Evolutionary conservation across 495 filamentous ascomycete species (phyloP), one percentile per base, ranked within the genome.

Genomic region (Pseudoneurospora amorphoporcata): DNA sequence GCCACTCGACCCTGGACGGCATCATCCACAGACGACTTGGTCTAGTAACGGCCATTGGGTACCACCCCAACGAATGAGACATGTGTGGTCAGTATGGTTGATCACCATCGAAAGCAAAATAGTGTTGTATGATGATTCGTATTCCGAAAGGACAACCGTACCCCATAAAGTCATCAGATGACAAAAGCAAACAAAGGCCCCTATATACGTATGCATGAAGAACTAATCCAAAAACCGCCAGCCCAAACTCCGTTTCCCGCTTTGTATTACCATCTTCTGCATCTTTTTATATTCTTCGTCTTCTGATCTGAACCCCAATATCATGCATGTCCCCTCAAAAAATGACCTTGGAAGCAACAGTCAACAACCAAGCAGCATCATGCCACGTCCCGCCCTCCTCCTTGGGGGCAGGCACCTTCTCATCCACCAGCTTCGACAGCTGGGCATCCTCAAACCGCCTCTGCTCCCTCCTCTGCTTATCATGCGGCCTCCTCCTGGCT

Each of bases 301-400:
- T 39, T 39, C 7, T 9, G 39, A 39, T 39, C 8, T 9, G 39
- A 8, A 39, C 8, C 12, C 40, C 40, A 1, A 37, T 37, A 37
- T 37, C 14, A 42, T 42, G 1, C 7, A 8, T 19, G 3, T 8
- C 17, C 42, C 17, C 10, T 83, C 80, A 92, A 70, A 92, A 79
- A 32, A 96, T 80, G 29, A 92, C 89, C 73, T 90, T 92, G 42
- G 88, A 90, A 32, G 92, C 90, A 69, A 94, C 88, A 68, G 88
- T 90, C 69, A 97, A 82, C 72, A 97, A 81, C 94, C 93, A 97
- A 37, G 90, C 87, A 42, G 92, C 94, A 83, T 97, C 94, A 72
- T 90, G 87, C 94, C 92, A 96, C 9, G 87, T 89, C 16, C 90
- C 88, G 14, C 84, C 85, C 69, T 89, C 84, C 68, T 79, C 75